Base-by-base conservation (phyloP, 176 grass and related monocot genomes). In the Oryza longistaminata region DNA sequence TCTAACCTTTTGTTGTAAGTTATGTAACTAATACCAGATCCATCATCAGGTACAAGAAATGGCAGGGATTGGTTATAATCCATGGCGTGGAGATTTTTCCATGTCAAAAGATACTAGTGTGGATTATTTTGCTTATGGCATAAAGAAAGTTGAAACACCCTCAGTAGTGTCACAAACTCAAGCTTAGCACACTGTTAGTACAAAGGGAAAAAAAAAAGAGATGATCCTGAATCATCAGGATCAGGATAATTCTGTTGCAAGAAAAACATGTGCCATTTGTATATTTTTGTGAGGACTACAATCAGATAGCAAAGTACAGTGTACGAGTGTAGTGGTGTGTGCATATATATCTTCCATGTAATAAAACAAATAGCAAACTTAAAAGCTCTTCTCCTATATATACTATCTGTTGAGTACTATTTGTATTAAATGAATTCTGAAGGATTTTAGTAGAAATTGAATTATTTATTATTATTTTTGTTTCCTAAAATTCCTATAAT, bases 61-160 rank as follows among this genome's bases (percentile, higher is more conserved):
- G 83, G 93, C 87, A 48, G 96, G 96, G 22, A 10, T 93, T 93
- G 73, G 87, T 71, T 98, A 95, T 70, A 98, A 95, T 70, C 91
- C 96, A 0, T 75, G 93, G 43, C 92, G 68, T 8, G 66, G 91
- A 60, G 74, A 90, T 25, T 95, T 93, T 93, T 92, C 83, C 15
- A 6, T 98, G 26, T 93, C 91, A 46, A 89, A 98, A 85, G 93
- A 95, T 88, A 92, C 78, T 16, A 93, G 93, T 75, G 93, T 95
- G 29, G 93, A 95, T 75, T 98, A 88, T 74, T 93, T 98, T 79
- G 85, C 91, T 83, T 92, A 92, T 58, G 96, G 93, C 12, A 48
- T 87, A 35, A 98, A 92, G 82, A 88, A 88, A 68, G 78, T 81
- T 15, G 65, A 71, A 71, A 26, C 71, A 70, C 15, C 87, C 6